Base-by-base conservation (phyloP, 371 early-diverging fungal genomes). In the Mucor circinelloides region DNA sequence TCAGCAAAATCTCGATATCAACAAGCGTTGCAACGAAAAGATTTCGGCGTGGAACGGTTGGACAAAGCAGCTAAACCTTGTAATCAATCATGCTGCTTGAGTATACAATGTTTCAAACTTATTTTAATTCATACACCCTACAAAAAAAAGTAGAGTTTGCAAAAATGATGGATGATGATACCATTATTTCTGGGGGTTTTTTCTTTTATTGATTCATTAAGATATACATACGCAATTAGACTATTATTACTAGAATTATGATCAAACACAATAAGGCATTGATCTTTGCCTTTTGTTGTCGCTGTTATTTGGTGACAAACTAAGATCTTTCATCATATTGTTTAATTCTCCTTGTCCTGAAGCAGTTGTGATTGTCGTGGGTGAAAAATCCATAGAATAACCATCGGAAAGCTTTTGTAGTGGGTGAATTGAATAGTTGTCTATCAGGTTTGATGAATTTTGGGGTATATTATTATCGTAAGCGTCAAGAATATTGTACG, bases 401-500 rank as follows among this genome's bases (percentile, higher is more conserved):
- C 36, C 50, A 23, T 30, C 30, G 2, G 50, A 25, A 7, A 17
- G 23, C 34, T 30, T 57, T 21, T 62, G 23, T 6, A 62, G 36
- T 2, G 62, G 62, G 52, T 62, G 62, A 25, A 62, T 52, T 25
- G 62, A 62, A 4, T 50, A 62, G 2, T 32, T 0, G 19, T 62
- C 52, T 6, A 62, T 17, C 3, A 46, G 9, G 36, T 62, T 46
- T 31, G 48, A 19, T 19, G 50, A 12, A 30, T 54, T 34, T 31
- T 19, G 48, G 48, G 62, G 40, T 38, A 60, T 60, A 27, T 40
- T 38, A 10, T 38, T 36, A 21, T 62, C 52, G 9, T 50, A 62
- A 36, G 62, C 62, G 19, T 62, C 62, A 32, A 34, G 25, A 23
- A 62, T 62, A 36, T 62, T 62, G 31, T 62, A 62, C 5, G 62